Conservation (phyloP, 1,284 basidiomycete species). For the Amylostereum areolatum region DNA sequence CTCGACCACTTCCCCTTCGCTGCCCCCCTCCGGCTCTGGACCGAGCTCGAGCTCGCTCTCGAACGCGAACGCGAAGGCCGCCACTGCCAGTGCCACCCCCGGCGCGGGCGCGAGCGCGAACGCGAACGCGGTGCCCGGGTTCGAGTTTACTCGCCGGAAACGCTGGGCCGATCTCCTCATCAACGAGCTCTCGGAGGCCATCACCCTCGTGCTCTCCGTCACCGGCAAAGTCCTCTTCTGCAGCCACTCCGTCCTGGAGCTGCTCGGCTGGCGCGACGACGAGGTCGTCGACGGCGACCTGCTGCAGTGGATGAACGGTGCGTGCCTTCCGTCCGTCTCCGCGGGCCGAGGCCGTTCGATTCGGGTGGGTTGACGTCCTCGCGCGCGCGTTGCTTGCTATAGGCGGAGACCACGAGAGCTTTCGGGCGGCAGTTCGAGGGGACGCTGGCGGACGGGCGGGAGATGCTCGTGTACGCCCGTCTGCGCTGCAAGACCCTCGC, state of each 20-base stretch:
- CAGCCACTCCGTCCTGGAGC: slow-evolving; percentile 59
- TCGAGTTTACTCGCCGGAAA: slow-evolving; percentile 82
- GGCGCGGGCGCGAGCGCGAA: no score
- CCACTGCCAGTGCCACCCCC: no score
- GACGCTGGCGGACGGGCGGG: slow-evolving; percentile 36
- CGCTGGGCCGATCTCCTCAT: slow-evolving; percentile 82
- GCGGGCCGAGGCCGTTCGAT: background rate
- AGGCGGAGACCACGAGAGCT: slow-evolving; percentile 60
- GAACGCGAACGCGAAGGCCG: no score
- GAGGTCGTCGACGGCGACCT: slow-evolving; percentile 69
- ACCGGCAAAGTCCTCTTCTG: slow-evolving; percentile 64
- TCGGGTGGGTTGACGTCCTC: background rate
- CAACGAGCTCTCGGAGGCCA: slow-evolving; percentile 68
- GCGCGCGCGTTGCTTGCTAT: no score
- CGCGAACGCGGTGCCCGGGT: no score
- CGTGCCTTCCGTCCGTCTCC: slow-evolving; percentile 15
- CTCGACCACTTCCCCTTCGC: no score
- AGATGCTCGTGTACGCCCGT: slow-evolving; percentile 58
- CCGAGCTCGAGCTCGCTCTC: no score
- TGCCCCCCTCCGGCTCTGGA: no score
- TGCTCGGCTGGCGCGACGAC: slow-evolving; percentile 70
- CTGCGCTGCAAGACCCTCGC: slow-evolving; percentile 43
- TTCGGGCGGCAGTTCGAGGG: slow-evolving; percentile 50
- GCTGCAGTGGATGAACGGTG: slow-evolving; percentile 60
- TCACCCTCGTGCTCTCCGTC: slow-evolving; percentile 63